Conservation (phyloP, 2,329 filamentous ascomycete species). For the Metarhizium humberi region DNA sequence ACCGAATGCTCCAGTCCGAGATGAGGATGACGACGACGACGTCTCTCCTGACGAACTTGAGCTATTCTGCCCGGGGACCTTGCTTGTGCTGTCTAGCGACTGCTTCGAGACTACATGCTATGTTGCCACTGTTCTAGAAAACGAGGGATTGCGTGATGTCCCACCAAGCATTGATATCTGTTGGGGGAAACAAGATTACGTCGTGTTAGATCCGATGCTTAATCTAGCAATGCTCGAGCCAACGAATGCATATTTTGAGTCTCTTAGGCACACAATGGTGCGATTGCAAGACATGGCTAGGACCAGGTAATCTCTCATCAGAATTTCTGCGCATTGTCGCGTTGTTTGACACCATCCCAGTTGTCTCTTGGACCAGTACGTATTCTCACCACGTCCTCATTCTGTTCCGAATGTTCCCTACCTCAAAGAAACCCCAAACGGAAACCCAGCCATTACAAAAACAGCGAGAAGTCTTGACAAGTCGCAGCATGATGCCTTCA, state of each 20-base stretch:
- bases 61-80: conserved; percentile 40
- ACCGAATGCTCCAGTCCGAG: conserved; percentile 62
- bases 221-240: conserved; percentile 76
- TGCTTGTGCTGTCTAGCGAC: conserved; percentile 49
- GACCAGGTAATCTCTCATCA: conserved; percentile 38
- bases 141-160: conserved; percentile 40
- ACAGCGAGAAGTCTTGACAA: conserved; percentile 44
- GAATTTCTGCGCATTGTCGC: not conserved
- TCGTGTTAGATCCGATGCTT: conserved; percentile 56
- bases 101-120: conserved; percentile 56
- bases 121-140: conserved; percentile 63
- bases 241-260: conserved; percentile 66
- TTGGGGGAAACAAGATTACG: conserved; percentile 51
- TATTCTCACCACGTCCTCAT: conserved; percentile 37
- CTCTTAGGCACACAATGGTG: conserved; percentile 60
- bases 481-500: conserved; percentile 61
- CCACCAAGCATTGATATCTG: conserved; percentile 54
- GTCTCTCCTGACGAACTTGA: conserved; percentile 46
- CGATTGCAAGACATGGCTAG: conserved; percentile 54
- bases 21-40: conserved; percentile 24
- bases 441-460: not conserved
- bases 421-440: conserved; percentile 10
- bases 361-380: conserved; percentile 54
- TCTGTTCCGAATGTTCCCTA: conserved; percentile 18
- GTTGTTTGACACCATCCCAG: conserved; percentile 15